Conservation (phyloP, 2,329 filamentous ascomycete genomes). For the Botryotinia narcissicola region DNA sequence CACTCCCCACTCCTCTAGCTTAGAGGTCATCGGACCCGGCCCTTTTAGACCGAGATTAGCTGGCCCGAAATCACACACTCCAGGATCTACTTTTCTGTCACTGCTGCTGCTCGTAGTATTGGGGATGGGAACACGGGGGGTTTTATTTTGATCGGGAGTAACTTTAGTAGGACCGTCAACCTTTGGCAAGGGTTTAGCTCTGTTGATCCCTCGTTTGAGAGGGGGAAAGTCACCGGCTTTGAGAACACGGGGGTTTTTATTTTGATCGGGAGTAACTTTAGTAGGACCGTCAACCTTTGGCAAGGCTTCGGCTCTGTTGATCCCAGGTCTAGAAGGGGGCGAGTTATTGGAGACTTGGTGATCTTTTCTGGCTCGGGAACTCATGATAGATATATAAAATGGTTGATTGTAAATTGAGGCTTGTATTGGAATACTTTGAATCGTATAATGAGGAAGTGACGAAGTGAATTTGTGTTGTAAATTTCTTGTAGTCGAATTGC, state of each 20-base stretch:
- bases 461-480: background rate
- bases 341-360: no score
- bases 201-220: background rate
- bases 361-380: no score
- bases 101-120: background rate
- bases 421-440: background rate
- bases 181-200: background rate
- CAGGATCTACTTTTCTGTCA: no score
- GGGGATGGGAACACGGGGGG: background rate
- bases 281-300: no score
- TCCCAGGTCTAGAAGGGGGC: no score
- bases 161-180: rapidly evolving
- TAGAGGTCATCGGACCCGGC: no score
- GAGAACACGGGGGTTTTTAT: no score
- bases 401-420: background rate
- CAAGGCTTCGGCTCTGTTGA: no score
- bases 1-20: no score
- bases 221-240: no score
- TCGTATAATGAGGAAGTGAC: background rate
- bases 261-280: no score
- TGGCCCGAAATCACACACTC: background rate
- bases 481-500: background rate
- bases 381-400: background rate
- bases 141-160: background rate
- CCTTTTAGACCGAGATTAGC: background rate